Base-by-base conservation (phyloP, 352 stramenopile species). In the Halophytophthora batemanensis region DNA sequence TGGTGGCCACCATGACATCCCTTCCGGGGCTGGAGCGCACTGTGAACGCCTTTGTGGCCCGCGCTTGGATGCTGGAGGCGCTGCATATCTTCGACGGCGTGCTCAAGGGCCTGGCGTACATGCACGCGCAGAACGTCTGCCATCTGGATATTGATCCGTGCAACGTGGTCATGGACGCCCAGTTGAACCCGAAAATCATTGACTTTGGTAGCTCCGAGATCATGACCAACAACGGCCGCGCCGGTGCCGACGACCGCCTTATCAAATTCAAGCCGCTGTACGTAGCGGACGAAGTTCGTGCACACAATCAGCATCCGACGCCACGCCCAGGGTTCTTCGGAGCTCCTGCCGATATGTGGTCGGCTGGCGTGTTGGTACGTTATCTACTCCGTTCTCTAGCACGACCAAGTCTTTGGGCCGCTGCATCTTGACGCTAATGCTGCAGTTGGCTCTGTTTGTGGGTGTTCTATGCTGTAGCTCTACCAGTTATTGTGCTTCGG, bases 201-300 rank as follows among this genome's bases (percentile, higher is more conserved):
- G 82, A 93, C 59, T 93, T 90, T 63, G 82, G 82, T 33, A 91
- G 81, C 65, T 83, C 74, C 12, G 74, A 86, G 65, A 82, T 87
- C 64, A 86, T 89, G 76, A 72, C 66, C 8, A 76, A 82, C 49
- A 77, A 84, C 42, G 76, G 78, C 29, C 47, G 67, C n/a, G 81
- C 76, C 0, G 77, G 81, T 36, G 56, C 65, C 0, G 59, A 70
- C 38, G 71, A 84, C 37, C 63, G 70, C 14, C 55, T 88, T 3
- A 68, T 91, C 61, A 91, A 91, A 64, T 91, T 86, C 52, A 91
- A 91, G 48, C 77, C 81, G 23, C 62, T 88, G 0, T 91, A 87
- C 52, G 81, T 87, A 11, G 72, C 81, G 6, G 66, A 73, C 12
- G 81, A 91, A 58, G 81, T 91, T 43, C 75, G 77, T 15, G 50